A percentile compares a stretch with the other conserved stretches of the same genome.
These are phyloP conservation scores for Aquilaria sinensis DNA, from an alignment of 345 rosid genomes.

Conservation along the genomic window DNA sequence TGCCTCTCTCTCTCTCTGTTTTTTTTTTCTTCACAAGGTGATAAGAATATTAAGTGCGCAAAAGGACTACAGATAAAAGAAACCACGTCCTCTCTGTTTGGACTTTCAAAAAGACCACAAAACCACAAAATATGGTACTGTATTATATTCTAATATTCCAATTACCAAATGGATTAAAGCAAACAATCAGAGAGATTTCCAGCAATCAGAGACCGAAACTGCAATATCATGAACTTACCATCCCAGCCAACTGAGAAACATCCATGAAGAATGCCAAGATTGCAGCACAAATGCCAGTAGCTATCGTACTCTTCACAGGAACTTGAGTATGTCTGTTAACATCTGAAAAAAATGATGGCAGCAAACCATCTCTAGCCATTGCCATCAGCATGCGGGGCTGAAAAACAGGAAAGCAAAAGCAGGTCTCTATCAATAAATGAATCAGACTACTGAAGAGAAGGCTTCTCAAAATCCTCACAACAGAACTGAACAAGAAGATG, in stretches of 20 bases:
- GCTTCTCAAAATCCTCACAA: too few relatives aligned
- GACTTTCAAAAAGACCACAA: too few relatives aligned
- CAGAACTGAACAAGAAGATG: too few relatives aligned
- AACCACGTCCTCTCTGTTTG: not conserved
- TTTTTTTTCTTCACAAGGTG: too few relatives aligned
- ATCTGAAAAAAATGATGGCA: slow-evolving; percentile 68
- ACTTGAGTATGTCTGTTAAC: slow-evolving; percentile 54
- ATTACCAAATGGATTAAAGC: too few relatives aligned
- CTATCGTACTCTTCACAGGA: slow-evolving; percentile 63
- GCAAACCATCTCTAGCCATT: slow-evolving; percentile 83
- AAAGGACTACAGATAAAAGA: not conserved
- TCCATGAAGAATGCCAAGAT: slow-evolving; percentile 58
- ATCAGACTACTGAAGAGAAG: too few relatives aligned
- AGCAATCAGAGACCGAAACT: too few relatives aligned
- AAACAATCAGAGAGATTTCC: too few relatives aligned
- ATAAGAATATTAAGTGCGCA: too few relatives aligned
- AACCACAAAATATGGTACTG: too few relatives aligned
- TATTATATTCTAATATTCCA: too few relatives aligned
- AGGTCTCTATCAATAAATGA: not conserved
- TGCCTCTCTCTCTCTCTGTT: too few relatives aligned
- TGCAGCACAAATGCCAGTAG: slow-evolving; percentile 58
- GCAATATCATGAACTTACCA: slow-evolving; percentile 35
- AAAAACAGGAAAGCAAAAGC: slow-evolving; percentile 3
- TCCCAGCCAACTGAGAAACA: slow-evolving; percentile 64
- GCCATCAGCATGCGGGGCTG: slow-evolving; percentile 84